Conservation (phyloP, 2,329 filamentous ascomycete genomes). For the Ophiostoma sp. region DNA sequence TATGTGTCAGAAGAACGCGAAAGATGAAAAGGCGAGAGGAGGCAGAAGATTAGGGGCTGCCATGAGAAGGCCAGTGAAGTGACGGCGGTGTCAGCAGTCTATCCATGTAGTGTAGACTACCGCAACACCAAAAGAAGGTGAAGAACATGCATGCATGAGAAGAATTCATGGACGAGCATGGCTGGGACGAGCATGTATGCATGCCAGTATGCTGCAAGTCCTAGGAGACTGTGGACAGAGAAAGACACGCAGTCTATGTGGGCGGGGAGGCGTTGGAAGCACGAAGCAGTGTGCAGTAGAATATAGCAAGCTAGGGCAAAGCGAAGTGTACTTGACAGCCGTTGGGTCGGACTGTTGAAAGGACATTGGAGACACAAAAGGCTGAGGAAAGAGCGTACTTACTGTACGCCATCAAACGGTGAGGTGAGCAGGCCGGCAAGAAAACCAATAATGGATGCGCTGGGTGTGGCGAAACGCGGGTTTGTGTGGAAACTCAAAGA, state of each 20-base stretch:
- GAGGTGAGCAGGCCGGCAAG: neutral
- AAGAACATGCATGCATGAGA: neutral
- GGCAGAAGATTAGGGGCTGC: neutral
- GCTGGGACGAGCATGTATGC: neutral
- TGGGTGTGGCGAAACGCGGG: neutral
- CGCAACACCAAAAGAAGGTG: neutral
- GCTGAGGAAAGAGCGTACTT: neutral
- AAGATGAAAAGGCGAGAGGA: neutral
- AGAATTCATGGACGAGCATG: neutral
- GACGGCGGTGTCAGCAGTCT: neutral
- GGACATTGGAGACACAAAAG: neutral
- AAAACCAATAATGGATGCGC: neutral
- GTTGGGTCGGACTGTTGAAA: neutral
- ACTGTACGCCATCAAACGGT: neutral
- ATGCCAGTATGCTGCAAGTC: neutral
- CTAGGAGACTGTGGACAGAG: neutral
- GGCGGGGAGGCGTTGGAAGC: neutral
- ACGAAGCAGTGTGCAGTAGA: neutral
- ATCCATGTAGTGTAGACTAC: neutral
- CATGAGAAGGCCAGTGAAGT: neutral
- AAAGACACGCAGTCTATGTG: neutral
- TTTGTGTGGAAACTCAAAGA: neutral
- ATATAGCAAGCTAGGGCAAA: neutral
- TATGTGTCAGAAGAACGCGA: constrained; percentile 2
- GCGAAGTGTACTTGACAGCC: neutral